Conservation (phyloP, 2,329 filamentous ascomycete species). For the Metarhizium sp. region DNA sequence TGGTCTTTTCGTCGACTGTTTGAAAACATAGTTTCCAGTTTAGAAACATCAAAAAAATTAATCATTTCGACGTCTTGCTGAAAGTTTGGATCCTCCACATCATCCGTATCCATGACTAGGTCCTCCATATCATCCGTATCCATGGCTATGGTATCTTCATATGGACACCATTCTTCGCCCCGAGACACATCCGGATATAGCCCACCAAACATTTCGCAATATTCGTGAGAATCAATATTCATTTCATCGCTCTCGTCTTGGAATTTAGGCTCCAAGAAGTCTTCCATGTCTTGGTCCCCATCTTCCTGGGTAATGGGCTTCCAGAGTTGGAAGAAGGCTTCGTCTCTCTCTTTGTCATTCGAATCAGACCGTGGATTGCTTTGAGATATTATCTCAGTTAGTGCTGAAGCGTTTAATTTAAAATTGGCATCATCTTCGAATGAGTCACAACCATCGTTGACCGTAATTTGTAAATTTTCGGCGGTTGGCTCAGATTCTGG, state of each 20-base stretch:
- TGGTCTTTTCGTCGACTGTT: neutral
- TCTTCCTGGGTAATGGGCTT: neutral
- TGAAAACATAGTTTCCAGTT: neutral
- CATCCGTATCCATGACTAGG: no score
- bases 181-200: neutral
- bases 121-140: neutral
- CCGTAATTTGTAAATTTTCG: neutral
- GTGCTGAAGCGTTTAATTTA: neutral
- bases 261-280: neutral
- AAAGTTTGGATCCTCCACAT: no score
- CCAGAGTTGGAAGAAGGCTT: neutral
- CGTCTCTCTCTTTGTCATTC: neutral
- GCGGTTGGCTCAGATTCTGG: neutral
- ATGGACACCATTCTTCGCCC: neutral
- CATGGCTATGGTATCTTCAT: neutral
- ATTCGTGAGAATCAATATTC: neutral
- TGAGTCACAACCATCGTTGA: neutral
- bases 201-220: neutral
- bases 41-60: neutral
- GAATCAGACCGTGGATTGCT: neutral
- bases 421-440: neutral
- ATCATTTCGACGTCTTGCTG: neutral
- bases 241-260: neutral
- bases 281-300: neutral
- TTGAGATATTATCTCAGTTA: neutral